Conservation (phyloP, 2,329 filamentous ascomycete species). For the Tricladium varicosporioides region DNA sequence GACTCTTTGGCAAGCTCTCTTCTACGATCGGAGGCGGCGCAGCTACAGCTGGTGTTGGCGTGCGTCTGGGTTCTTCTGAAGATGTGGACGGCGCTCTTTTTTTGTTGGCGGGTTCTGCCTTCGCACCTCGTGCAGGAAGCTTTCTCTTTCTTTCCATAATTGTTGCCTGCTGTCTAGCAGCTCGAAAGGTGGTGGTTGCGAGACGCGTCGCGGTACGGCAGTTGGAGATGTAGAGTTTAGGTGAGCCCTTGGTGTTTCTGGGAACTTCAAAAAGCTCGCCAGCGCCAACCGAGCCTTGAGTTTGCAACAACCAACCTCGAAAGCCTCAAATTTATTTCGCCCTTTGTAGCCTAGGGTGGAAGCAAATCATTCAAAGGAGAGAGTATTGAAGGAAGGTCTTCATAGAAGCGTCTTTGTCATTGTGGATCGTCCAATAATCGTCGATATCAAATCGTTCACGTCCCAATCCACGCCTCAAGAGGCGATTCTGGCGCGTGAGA, state of each 20-base stretch:
- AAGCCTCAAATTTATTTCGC: too few relatives aligned
- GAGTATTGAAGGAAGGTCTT: not conserved
- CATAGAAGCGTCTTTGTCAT: not conserved
- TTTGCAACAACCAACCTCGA: conserved; percentile 14
- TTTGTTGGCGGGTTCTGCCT: conserved; percentile 58
- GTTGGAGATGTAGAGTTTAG: conserved; percentile 16
- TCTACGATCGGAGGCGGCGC: conserved; percentile 34
- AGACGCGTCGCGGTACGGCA: conserved; percentile 25
- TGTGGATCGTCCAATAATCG: not conserved
- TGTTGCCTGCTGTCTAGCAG: conserved; percentile 12
- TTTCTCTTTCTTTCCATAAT: conserved; percentile 66
- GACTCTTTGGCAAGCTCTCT: conserved; percentile 56
- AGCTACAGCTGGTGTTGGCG: conserved; percentile 39
- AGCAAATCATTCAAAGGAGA: not conserved
- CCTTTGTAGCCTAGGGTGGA: too few relatives aligned
- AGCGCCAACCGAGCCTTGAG: conserved; percentile 11
- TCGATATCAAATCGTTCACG: not conserved
- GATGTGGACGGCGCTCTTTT: conserved; percentile 54
- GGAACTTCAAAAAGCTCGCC: conserved; percentile 17
- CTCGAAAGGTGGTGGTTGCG: conserved; percentile 11
- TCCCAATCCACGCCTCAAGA: not conserved
- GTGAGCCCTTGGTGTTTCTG: conserved; percentile 11
- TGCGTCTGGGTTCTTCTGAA: conserved; percentile 48
- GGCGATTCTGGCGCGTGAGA: not conserved
- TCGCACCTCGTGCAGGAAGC: conserved; percentile 59